These are phyloP conservation scores for Globisporangium radiosum DNA, from an alignment of 352 stramenopile genomes.

Conservation along the genomic window DNA sequence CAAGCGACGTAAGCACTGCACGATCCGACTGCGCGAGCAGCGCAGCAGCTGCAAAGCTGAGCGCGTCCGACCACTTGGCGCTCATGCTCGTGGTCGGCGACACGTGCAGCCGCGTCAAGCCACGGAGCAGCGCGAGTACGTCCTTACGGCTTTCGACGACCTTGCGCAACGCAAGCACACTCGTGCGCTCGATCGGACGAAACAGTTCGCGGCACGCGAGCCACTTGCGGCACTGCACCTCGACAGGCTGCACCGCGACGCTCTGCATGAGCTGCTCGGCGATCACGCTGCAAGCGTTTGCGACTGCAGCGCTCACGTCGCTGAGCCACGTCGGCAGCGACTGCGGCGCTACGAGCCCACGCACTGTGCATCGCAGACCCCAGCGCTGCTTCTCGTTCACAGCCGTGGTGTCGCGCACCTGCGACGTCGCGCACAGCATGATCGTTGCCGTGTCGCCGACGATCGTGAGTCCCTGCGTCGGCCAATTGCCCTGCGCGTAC, in stretches of 20 bases:
- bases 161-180: constrained; percentile 5
- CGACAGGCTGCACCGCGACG: constrained; percentile 18
- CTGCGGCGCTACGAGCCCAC: constrained; percentile 23
- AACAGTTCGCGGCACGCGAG: constrained; percentile 20
- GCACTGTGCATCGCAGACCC: constrained; percentile 55
- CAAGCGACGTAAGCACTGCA: background rate
- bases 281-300: constrained; percentile 28
- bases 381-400: constrained; percentile 38
- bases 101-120: constrained; percentile 8
- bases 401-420: constrained; percentile 27
- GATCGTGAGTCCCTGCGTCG: constrained; percentile 40
- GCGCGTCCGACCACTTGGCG: constrained; percentile 11
- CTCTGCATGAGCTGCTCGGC: constrained; percentile 35
- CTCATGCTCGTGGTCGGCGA: constrained; percentile 13
- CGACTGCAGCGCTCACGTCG: constrained; percentile 24
- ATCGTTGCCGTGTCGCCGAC: constrained; percentile 59
- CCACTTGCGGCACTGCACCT: constrained; percentile 28
- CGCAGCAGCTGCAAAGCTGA: constrained; percentile 7
- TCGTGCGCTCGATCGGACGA: constrained; percentile 20
- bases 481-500: constrained; percentile 47
- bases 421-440: constrained; percentile 60
- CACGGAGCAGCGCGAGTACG: constrained; percentile 10
- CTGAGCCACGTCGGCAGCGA: constrained; percentile 18
- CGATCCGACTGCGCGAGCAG: constrained; percentile 9
- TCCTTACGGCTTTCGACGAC: background rate